A percentile compares a stretch with the other conserved stretches of the same genome.
These are phyloP conservation scores for Gamarada debralockiae DNA, from an alignment of 495 filamentous ascomycete species.

Conservation along the genomic window DNA sequence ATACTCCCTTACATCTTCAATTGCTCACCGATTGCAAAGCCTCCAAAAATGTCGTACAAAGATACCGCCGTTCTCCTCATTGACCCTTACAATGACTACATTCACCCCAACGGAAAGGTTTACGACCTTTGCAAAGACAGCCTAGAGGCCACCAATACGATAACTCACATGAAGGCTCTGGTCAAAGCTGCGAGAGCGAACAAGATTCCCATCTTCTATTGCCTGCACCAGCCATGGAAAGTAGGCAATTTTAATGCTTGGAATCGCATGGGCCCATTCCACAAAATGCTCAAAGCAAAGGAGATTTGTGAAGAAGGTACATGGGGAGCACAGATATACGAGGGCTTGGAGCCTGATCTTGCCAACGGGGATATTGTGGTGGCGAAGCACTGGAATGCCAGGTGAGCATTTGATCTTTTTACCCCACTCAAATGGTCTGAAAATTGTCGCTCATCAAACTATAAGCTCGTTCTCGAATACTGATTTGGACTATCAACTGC, in stretches of 20 bases:
- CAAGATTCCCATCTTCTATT: constrained; percentile 19
- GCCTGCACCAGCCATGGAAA: constrained; percentile 17
- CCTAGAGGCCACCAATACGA: constrained; percentile 9
- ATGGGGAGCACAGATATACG: constrained; percentile 17
- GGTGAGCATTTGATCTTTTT: constrained; percentile 1
- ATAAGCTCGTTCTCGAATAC: constrained; percentile 18
- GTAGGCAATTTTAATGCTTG: constrained; percentile 13
- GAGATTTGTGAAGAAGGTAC: constrained; percentile 14
- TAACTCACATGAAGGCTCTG: constrained; percentile 16
- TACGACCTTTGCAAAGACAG: neutral
- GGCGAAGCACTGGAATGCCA: constrained; percentile 17
- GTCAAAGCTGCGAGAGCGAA: constrained; percentile 7
- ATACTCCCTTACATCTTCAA: too few species aligned
- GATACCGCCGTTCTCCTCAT: constrained; percentile 18
- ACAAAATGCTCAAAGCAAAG: constrained; percentile 2
- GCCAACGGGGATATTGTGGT: constrained; percentile 19
- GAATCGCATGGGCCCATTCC: constrained; percentile 11
- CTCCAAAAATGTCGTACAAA: too few species aligned
- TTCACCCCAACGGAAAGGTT: constrained; percentile 23
- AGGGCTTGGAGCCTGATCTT: constrained; percentile 18
- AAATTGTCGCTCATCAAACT: neutral
- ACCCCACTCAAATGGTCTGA: neutral
- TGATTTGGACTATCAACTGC: constrained; percentile 18
- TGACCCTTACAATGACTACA: constrained; percentile 24
- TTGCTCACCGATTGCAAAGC: too few species aligned